phyloP scores from a whole-genome alignment of 306 rosid genomes.

The Lathyrus aphaca region DNA sequence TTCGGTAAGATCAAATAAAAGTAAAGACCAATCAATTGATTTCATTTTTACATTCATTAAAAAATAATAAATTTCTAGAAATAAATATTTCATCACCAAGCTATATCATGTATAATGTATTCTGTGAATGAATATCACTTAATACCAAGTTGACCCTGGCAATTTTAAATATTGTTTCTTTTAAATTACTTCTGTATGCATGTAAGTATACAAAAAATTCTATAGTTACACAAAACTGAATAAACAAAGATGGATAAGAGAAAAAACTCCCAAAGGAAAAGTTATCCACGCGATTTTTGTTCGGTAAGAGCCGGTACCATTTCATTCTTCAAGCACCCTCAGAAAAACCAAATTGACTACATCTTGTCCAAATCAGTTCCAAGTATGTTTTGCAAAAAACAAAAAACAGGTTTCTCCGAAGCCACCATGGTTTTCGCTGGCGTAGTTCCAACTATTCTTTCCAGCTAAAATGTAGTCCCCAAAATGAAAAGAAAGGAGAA shows the following conservation, averaged over 20 bases:
- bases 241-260: neutral
- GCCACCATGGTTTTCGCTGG: constrained; percentile 44
- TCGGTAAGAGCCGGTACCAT: neutral
- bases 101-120: neutral
- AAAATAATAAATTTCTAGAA: neutral
- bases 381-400: constrained; percentile 45
- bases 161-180: neutral
- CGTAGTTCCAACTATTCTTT: constrained; percentile 52
- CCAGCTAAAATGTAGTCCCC: constrained; percentile 43
- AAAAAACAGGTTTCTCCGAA: constrained; percentile 53
- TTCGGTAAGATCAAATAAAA: neutral
- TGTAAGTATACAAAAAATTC: neutral
- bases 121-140: neutral
- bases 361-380: constrained; percentile 1
- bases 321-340: constrained; percentile 1
- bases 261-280: neutral
- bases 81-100: neutral
- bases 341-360: constrained; percentile 17
- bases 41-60: neutral
- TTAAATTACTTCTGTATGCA: constrained; percentile 4
- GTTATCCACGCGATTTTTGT: neutral
- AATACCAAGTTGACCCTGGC: neutral
- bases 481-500: neutral
- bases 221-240: neutral
- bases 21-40: neutral